These are phyloP conservation scores for Backusella parvicylindrica DNA, from an alignment of 192 early-diverging fungal genomes.

Conservation along the genomic window DNA sequence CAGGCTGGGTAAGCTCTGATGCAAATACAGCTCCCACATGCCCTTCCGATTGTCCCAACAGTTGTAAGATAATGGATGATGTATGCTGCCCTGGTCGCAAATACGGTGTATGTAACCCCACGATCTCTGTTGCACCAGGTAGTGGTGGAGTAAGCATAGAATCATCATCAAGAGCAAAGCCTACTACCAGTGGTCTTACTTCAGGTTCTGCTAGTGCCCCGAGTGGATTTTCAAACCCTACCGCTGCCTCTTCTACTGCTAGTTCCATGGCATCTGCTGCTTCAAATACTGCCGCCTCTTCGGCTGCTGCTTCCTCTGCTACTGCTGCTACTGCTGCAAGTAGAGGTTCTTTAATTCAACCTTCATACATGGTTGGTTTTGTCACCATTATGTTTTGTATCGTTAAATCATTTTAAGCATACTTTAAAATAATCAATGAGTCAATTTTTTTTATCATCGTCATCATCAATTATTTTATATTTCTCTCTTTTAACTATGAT, in stretches of 20 bases:
- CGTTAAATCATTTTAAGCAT: neutral
- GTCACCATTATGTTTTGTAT: neutral
- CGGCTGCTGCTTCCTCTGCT: neutral
- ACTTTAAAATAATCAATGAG: neutral
- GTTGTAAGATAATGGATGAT: neutral
- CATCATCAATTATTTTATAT: neutral
- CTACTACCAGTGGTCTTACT: neutral
- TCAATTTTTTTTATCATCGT: too few species aligned
- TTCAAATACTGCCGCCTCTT: neutral
- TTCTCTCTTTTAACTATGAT: neutral
- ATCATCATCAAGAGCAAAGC: neutral
- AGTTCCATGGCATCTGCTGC: neutral
- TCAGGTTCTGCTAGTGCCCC: neutral
- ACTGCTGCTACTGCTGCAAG: neutral
- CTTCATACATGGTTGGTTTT: neutral
- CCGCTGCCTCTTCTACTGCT: neutral
- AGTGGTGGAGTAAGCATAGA: neutral
- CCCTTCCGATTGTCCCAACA: neutral
- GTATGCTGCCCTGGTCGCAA: neutral
- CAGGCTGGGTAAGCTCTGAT: neutral
- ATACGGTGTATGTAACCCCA: neutral
- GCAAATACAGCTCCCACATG: neutral
- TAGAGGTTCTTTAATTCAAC: neutral
- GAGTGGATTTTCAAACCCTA: neutral
- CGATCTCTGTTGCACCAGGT: neutral